Percentiles rank a stretch among this genome's conserved stretches.
Conservation (phyloP, 768 basidiomycete species). For the Trametes coccinea region DNA sequence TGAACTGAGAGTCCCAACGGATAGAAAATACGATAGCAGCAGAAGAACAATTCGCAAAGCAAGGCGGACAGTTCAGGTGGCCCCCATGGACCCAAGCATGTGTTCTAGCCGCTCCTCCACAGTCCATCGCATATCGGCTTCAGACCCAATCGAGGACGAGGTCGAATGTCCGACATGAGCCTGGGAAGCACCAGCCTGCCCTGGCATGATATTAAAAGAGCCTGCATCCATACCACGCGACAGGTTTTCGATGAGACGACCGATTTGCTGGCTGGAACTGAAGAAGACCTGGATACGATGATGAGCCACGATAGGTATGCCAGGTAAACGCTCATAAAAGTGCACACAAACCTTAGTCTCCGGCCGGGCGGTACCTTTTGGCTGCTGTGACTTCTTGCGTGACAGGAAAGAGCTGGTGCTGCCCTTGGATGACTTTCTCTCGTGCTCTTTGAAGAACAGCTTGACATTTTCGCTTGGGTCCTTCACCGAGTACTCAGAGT, state of each 20-base stretch:
- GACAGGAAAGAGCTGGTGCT: slow-evolving; percentile 60
- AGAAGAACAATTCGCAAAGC: slow-evolving; percentile 12
- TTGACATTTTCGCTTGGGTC: slow-evolving; percentile 62
- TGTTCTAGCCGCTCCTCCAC: slow-evolving; percentile 77
- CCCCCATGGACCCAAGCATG: slow-evolving; percentile 52
- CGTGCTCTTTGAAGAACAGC: slow-evolving; percentile 77
- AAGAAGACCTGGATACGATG: slow-evolving; percentile 59
- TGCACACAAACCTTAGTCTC: slow-evolving; percentile 75
- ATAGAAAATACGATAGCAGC: slow-evolving; percentile 16
- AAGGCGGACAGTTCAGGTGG: slow-evolving; percentile 26
- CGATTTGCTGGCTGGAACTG: slow-evolving; percentile 76
- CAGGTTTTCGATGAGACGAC: slow-evolving; percentile 79
- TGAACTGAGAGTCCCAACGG: slow-evolving; percentile 7
- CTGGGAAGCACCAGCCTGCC: slow-evolving; percentile 32
- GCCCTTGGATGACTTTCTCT: slow-evolving; percentile 62
- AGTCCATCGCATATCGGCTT: slow-evolving; percentile 63
- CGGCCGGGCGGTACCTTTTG: slow-evolving; percentile 59
- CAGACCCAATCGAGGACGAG: slow-evolving; percentile 62
- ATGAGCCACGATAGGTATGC: slow-evolving; percentile 14
- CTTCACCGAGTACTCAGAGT: slow-evolving; percentile 66
- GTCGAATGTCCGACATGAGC: slow-evolving; percentile 45
- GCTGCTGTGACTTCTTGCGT: slow-evolving; percentile 49
- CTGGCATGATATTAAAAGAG: slow-evolving; percentile 73
- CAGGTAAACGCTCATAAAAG: not conserved
- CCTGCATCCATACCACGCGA: slow-evolving; percentile 82